Base-by-base conservation (phyloP, 768 basidiomycete genomes). In the Auricularia sp. region DNA sequence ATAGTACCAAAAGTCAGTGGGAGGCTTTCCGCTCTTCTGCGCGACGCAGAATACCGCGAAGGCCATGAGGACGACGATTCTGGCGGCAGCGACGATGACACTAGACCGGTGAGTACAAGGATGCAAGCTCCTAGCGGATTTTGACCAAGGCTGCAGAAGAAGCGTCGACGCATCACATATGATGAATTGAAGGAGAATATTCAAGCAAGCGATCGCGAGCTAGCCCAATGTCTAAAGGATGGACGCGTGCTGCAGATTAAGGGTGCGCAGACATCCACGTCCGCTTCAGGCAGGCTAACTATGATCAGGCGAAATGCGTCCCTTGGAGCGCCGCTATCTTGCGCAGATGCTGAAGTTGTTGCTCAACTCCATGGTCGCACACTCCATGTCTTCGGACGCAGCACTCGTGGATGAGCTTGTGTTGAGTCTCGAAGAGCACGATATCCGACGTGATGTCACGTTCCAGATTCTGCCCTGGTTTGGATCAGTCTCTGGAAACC, bases 401-500 rank as follows among this genome's bases (percentile, higher is more conserved):
- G 78, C 86, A n/a, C 81, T 85, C 54, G n/a, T 70, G 3, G 47
- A 63, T 13, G 79, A 80, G n/a, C 75, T 96, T 54, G 72, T 81
- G 6, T 76, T 81, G 10, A 76, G 83, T 0, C 80, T 98, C 13
- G 82, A 84, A 18, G 88, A 90, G 3, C 86, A 93, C 70, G 90
- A 91, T 21, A 75, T 95, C 16, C 79, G 83, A 7, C 75, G 82
- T 6, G 72, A 77, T 2, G 81, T 94, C 35, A 81, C 85, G 7
- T 75, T 72, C 6, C 91, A 93, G 71, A 80, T 94, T 34, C 84
- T 97, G 79, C 72, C 76, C 0, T 95, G 95, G 88, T 98, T 96
- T 69, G 94, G 93, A 16, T 64, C 29, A 14, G 66, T 63, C 13
- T 69, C 66, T 21, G 72, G 61, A 75, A 51, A 47, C 16, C 77